A percentile compares a stretch with the other conserved stretches of the same genome.
These are phyloP conservation scores for Cucurbita maxima DNA, from an alignment of 306 rosid species.

Conservation along the genomic window DNA sequence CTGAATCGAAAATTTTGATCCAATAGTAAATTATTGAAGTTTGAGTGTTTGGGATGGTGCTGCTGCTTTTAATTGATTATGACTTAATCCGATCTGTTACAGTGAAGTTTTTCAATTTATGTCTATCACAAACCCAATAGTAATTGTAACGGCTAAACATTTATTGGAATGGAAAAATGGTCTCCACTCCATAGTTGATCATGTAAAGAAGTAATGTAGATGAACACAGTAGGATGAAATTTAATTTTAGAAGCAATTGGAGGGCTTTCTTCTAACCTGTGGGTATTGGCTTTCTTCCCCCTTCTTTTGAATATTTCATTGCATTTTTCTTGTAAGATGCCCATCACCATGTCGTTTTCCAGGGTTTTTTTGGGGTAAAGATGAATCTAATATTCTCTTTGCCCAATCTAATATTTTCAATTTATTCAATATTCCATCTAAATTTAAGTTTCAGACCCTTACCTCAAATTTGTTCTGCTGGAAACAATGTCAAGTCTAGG, in stretches of 20 bases:
- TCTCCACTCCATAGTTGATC: neutral
- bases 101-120: neutral
- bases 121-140: neutral
- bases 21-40: neutral
- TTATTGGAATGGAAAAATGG: neutral
- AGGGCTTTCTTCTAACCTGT: neutral
- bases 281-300: neutral
- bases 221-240: neutral
- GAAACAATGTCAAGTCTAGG: neutral
- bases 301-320: neutral
- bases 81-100: neutral
- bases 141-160: neutral
- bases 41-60: neutral
- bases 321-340: neutral
- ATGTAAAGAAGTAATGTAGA: neutral
- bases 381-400: neutral
- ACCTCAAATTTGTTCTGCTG: neutral
- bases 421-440: neutral
- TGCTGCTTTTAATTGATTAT: neutral
- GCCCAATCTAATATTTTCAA: too few relatives aligned
- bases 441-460: neutral
- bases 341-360: neutral
- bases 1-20: neutral
- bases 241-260: neutral
- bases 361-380: neutral